Conservation (phyloP, 2,329 filamentous ascomycete genomes). For the Talaromyces sp. region DNA sequence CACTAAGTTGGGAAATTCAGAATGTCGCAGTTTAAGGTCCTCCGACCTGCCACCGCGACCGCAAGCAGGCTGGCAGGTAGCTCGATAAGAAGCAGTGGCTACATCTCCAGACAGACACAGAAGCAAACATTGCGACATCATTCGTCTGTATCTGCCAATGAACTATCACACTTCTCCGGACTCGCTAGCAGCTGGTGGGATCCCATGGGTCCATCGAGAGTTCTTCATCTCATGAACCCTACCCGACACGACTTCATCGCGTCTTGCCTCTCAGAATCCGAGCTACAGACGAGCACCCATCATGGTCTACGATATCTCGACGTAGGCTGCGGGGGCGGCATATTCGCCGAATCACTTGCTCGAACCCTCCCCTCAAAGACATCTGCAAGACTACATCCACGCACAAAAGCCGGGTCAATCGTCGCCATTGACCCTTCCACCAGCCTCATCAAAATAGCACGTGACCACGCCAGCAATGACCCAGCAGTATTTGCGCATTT, state of each 20-base stretch:
- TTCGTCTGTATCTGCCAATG: constrained; percentile 76
- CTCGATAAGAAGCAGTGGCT: constrained; percentile 5
- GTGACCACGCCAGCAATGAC: constrained; percentile 70
- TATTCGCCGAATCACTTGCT: constrained; percentile 73
- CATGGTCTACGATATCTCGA: constrained; percentile 71
- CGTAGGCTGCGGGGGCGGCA: constrained; percentile 91
- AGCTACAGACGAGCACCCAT: constrained; percentile 31
- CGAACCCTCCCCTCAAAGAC: constrained; percentile 34
- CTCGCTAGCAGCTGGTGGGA: constrained; percentile 98
- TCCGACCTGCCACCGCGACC: constrained; percentile 13
- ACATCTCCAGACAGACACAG: constrained; percentile 2
- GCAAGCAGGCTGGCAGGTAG: constrained; percentile 5
- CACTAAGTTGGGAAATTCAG: too few species aligned
- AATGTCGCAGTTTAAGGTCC: constrained; percentile 4
- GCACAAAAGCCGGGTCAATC: constrained; percentile 40
- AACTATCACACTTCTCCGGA: constrained; percentile 90
- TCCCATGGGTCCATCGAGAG: constrained; percentile 82
- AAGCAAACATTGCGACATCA: constrained; percentile 24
- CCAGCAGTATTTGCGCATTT: constrained; percentile 56
- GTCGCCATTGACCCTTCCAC: constrained; percentile 47
- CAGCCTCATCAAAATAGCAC: constrained; percentile 59
- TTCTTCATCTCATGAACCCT: constrained; percentile 97
- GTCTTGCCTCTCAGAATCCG: constrained; percentile 61
- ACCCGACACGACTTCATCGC: constrained; percentile 89
- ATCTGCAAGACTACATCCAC: constrained; percentile 21